These are phyloP conservation scores for Penicillium sclerotigenum DNA, from an alignment of 2,329 filamentous ascomycete species.

Conservation along the genomic window DNA sequence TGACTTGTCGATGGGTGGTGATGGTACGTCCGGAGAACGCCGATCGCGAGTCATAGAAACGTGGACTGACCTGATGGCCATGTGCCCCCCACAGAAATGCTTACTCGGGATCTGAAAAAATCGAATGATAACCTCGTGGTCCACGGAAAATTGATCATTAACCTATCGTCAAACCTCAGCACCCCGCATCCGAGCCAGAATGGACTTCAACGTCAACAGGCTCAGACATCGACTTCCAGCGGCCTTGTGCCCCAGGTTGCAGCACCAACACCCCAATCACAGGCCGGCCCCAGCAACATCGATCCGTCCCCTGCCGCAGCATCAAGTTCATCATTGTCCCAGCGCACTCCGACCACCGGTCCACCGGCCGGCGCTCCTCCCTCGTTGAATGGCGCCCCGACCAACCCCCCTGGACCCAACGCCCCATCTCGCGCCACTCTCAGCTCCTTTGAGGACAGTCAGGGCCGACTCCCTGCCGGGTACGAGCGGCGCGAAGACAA, in stretches of 20 bases:
- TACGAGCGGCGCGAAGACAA: constrained; percentile 98
- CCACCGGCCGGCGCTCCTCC: constrained; percentile 41
- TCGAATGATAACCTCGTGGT: constrained; percentile 97
- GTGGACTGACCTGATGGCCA: constrained; percentile 18
- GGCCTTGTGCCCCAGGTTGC: constrained; percentile 37
- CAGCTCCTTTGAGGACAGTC: constrained; percentile 94
- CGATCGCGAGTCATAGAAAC: constrained; percentile 3
- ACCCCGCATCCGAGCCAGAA: constrained; percentile 60
- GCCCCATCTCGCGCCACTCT: constrained; percentile 57
- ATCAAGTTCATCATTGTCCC: constrained; percentile 35
- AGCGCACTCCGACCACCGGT: constrained; percentile 35
- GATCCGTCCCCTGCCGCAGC: constrained; percentile 32
- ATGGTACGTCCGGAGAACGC: constrained; percentile 62
- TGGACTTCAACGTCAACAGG: constrained; percentile 35
- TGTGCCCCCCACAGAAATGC: constrained; percentile 67
- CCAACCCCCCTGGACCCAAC: constrained; percentile 32
- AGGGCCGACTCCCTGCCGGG: constrained; percentile 84
- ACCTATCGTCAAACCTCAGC: constrained; percentile 85
- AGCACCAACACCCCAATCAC: constrained; percentile 25
- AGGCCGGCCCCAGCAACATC: constrained; percentile 26
- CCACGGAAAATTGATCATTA: constrained; percentile 95
- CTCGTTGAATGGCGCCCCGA: constrained; percentile 39
- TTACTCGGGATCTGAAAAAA: constrained; percentile 94
- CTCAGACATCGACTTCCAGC: constrained; percentile 38
- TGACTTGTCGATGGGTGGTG: constrained; percentile 81